These are phyloP conservation scores for Stagonosporopsis vannaccii DNA, from an alignment of 2,329 filamentous ascomycete genomes.

Conservation along the genomic window DNA sequence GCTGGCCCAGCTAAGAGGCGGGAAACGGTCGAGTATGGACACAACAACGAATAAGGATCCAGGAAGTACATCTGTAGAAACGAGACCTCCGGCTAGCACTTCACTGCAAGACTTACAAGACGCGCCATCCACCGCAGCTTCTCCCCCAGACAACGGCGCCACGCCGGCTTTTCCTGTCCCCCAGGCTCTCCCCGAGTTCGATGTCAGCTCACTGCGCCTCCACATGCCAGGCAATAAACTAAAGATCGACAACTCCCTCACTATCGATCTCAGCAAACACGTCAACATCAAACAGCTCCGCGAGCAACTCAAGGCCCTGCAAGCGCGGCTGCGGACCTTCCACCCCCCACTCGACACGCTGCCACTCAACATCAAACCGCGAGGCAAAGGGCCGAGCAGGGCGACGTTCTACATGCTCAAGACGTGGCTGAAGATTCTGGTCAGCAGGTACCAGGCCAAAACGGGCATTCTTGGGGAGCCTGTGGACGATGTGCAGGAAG, in stretches of 20 bases:
- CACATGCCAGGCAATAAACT: conserved; percentile 16
- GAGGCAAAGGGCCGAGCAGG: background rate
- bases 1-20: background rate
- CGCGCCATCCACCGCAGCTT: background rate
- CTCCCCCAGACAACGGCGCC: background rate
- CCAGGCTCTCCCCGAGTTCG: background rate
- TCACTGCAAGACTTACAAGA: background rate
- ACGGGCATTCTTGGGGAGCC: conserved; percentile 1
- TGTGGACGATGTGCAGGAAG: background rate
- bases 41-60: background rate
- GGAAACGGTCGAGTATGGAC: background rate
- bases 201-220: conserved; percentile 12
- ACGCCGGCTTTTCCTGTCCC: background rate
- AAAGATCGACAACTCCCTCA: conserved; percentile 30
- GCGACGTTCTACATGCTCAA: conserved; percentile 26
- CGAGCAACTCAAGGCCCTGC: conserved; percentile 10
- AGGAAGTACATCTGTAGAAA: background rate
- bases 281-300: conserved; percentile 22
- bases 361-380: conserved; percentile 21
- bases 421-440: conserved; percentile 40
- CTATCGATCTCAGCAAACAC: conserved; percentile 24
- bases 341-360: conserved; percentile 38
- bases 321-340: conserved; percentile 26
- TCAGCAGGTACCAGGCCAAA: conserved; percentile 30
- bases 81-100: background rate